Evolutionary conservation across 805 yeast genomes (phyloP), one percentile per base, ranked within the genome.

Genomic region (Nakazawaea siamensis): DNA sequence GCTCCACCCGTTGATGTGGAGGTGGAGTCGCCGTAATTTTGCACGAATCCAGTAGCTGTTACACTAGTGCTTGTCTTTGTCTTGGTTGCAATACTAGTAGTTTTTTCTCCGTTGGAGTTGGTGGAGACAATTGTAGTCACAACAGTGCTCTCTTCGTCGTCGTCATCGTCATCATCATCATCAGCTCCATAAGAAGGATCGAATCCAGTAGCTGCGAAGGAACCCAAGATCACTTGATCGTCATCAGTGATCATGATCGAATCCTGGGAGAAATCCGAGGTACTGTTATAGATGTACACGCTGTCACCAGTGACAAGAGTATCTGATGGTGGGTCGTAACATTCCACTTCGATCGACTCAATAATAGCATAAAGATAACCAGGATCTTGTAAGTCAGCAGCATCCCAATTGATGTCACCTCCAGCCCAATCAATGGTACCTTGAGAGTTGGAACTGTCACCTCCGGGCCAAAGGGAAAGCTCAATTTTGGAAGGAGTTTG

Each of bases 341-440:
- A 75, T 34, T 73, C 66, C 32, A 87, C 69, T 12, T 68, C 63
- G 24, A 85, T 64, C 29, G 70, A 66, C 48, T 76, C 64, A 31
- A 88, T 48, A 39, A 70, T 66, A 18, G 82, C 77, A 53, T 76
- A 85, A 62, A 73, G 80, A 63, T 87, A 88, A n/a, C 97, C 96
- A 34, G 78, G 72, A 38, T 80, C 63, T 41, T 64, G 49, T 39
- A 87, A 71, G 57, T 86, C 96, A 3, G 65, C 53, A 11, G 88
- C 70, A 54, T 80, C 58, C 97, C 97, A 88, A 62, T 84, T 66
- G 42, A 88, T 75, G 19, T 43, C 64, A 60, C 97, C 97, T 60
- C 95, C 95, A 24, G 95, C 83, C 88, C 88, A 87, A 38, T 67
- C 80, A 42, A 72, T 65, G 11, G 87, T 80, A 64, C 88, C 88